phyloP scores from a whole-genome alignment of 495 filamentous ascomycete genomes.

The Apiosordaria backusii region DNA sequence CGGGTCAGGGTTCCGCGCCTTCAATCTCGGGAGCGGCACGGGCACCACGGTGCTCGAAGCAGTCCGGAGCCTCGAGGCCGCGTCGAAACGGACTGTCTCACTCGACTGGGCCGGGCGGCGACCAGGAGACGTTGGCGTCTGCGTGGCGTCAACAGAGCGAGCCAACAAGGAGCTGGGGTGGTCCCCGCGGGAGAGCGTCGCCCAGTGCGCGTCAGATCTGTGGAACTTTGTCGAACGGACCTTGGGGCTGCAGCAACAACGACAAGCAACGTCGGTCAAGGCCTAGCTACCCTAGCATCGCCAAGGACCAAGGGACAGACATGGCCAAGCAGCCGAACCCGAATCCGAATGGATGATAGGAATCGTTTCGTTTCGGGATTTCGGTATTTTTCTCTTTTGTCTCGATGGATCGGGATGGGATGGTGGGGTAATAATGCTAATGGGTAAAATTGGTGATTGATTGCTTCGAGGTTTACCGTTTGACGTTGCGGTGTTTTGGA shows the following conservation, averaged over 20 bases:
- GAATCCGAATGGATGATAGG: background rate
- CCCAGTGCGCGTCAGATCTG: conserved; percentile 26
- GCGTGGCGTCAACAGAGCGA: conserved; percentile 27
- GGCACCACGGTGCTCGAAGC: conserved; percentile 53
- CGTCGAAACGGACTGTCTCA: conserved; percentile 21
- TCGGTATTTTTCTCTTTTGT: background rate
- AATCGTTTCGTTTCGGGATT: background rate
- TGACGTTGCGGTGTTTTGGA: background rate
- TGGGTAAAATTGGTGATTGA: background rate
- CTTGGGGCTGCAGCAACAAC: conserved; percentile 1
- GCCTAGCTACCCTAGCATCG: background rate
- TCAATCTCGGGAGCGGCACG: conserved; percentile 52
- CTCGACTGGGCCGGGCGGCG: conserved; percentile 20
- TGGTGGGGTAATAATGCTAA: background rate
- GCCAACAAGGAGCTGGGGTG: conserved; percentile 31
- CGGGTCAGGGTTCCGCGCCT: conserved; percentile 40
- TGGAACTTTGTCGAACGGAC: conserved; percentile 27
- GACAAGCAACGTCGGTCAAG: background rate
- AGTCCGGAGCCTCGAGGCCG: conserved; percentile 37
- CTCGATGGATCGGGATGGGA: no score
- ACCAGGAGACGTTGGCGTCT: conserved; percentile 30
- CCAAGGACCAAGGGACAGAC: background rate
- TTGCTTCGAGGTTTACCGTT: background rate
- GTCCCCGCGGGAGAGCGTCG: conserved; percentile 24
- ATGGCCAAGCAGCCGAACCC: background rate